Percentiles rank a stretch among this genome's conserved stretches.
phyloP scores from a whole-genome alignment of 1,284 basidiomycete species.

The Ceratorhiza oryzae-sativae region DNA sequence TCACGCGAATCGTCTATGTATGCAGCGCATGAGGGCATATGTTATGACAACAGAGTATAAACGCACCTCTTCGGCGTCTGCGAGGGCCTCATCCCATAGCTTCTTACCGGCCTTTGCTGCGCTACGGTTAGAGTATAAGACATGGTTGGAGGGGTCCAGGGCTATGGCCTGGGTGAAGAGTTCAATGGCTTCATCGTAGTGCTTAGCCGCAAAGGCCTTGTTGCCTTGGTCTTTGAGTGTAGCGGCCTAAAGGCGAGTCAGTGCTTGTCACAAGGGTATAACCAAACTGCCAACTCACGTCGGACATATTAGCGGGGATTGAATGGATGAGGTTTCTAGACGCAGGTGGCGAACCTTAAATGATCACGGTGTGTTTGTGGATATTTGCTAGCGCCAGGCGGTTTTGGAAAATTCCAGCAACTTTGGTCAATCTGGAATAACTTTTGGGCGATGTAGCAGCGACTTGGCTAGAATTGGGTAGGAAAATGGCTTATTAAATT shows the following conservation, averaged over 20 bases:
- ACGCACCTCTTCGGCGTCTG: constrained; percentile 89
- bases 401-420: constrained; percentile 32
- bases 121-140: constrained; percentile 87
- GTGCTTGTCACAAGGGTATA: neutral
- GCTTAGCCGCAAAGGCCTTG: constrained; percentile 93
- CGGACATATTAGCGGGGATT: constrained; percentile 11
- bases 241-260: constrained; percentile 50
- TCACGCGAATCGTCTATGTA: constrained; percentile 66
- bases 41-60: constrained; percentile 19
- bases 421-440: neutral
- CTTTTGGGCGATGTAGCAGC: neutral
- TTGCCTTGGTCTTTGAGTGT: constrained; percentile 92
- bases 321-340: neutral
- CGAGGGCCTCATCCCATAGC: constrained; percentile 77
- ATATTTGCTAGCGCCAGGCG: constrained; percentile 12
- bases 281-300: constrained; percentile 2
- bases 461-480: too few species aligned
- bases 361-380: neutral
- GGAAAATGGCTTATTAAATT: neutral
- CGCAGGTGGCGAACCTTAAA: constrained; percentile 13
- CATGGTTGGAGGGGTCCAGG: constrained; percentile 57
- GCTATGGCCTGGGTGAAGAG: constrained; percentile 62
- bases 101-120: constrained; percentile 88
- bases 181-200: constrained; percentile 86
- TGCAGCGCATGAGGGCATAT: constrained; percentile 56